Conservation (phyloP, 768 basidiomycete species). For the Serendipita sp. region DNA sequence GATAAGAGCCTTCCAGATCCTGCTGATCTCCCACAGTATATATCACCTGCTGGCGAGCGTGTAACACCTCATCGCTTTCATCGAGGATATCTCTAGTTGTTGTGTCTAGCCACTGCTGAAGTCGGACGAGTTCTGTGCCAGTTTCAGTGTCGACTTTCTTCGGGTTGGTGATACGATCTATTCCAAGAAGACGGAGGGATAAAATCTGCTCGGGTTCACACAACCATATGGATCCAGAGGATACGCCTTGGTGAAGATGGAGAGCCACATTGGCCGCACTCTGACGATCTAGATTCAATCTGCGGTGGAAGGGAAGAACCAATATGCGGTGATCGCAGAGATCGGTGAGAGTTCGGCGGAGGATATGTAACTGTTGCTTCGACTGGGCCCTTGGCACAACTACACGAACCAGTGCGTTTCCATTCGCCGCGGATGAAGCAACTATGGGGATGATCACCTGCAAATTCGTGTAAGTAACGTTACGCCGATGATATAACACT, state of each 20-base stretch:
- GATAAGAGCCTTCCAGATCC: conserved; percentile 26
- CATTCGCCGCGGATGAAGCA: conserved; percentile 26
- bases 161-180: conserved; percentile 22
- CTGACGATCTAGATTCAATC: conserved; percentile 14
- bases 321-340: conserved; percentile 33
- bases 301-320: conserved; percentile 35
- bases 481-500: not conserved
- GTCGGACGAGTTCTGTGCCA: not conserved
- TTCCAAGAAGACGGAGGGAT: conserved; percentile 32
- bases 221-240: conserved; percentile 21
- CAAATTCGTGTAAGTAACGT: not conserved
- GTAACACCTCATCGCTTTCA: conserved; percentile 23
- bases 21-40: conserved; percentile 28
- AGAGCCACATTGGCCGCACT: too few species aligned
- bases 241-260: too few species aligned
- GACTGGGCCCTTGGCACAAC: conserved; percentile 34
- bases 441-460: conserved; percentile 30
- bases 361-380: conserved; percentile 33
- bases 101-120: conserved; percentile 14
- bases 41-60: conserved; percentile 32
- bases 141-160: conserved; percentile 5
- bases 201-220: conserved; percentile 39
- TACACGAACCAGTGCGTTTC: conserved; percentile 28
- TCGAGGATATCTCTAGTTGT: conserved; percentile 9
- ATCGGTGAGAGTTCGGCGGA: conserved; percentile 28